A percentile compares a stretch with the other conserved stretches of the same genome.
phyloP scores from a whole-genome alignment of 2,329 filamentous ascomycete species.

The Aspergillus sojae region DNA sequence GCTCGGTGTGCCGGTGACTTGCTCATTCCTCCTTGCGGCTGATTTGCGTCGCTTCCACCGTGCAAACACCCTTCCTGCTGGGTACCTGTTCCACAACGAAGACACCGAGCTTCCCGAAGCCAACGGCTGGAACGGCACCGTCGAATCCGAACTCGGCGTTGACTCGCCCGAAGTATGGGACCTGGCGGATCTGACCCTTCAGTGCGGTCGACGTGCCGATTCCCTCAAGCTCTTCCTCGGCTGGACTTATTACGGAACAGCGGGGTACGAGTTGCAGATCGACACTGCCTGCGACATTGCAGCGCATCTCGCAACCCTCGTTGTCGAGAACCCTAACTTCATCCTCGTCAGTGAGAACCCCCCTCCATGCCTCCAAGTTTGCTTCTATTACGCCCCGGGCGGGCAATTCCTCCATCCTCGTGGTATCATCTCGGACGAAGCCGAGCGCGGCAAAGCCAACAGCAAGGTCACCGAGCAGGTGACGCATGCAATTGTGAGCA shows the following conservation, averaged over 20 bases:
- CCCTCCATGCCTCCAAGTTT: conserved; percentile 88
- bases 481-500: conserved; percentile 55
- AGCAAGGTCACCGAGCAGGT: conserved; percentile 59
- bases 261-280: conserved; percentile 71
- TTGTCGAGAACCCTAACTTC: conserved; percentile 64
- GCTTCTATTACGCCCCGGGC: conserved; percentile 79
- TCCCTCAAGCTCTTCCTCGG: conserved; percentile 82
- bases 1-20: conserved; percentile 88
- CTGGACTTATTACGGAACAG: conserved; percentile 85
- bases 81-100: conserved; percentile 75
- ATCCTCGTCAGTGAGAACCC: conserved; percentile 73
- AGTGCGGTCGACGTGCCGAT: conserved; percentile 87
- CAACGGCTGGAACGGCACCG: conserved; percentile 17
- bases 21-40: conserved; percentile 79
- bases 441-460: conserved; percentile 50
- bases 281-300: conserved; percentile 75
- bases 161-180: conserved; percentile 72
- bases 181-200: conserved; percentile 86
- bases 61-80: conserved; percentile 84
- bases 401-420: conserved; percentile 50
- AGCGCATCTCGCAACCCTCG: conserved; percentile 63
- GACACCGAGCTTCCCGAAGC: conserved; percentile 44
- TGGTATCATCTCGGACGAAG: conserved; percentile 36
- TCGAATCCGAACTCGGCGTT: conserved; percentile 26
- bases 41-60: conserved; percentile 77